Base-by-base conservation (phyloP, 306 rosid species). In the Sechiopsis laciniata region DNA sequence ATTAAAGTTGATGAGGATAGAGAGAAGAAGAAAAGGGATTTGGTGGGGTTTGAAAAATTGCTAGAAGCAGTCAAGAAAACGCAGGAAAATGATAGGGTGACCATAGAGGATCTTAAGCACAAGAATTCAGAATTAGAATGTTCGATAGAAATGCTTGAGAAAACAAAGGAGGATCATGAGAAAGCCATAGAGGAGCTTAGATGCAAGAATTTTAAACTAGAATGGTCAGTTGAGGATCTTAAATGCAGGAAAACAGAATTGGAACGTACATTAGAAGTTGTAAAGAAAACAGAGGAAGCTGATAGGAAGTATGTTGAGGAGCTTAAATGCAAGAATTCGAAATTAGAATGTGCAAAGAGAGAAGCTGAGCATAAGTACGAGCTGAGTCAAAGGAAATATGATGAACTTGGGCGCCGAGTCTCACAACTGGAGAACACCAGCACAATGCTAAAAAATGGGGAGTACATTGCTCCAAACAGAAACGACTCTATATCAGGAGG, bases 51-150 rank as follows among this genome's bases (percentile, higher is more conserved):
- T 19, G 74, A 82, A 61, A 72, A 59, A 21, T 51, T 72, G 55
- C n/a, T 82, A 8, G 76, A 71, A 70, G 32, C 50, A 45, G 60
- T 74, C 56, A 78, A 55, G 56, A 58, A 22, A 26, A 55, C n/a
- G 6, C 22, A 12, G 3, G 46, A 15, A 56, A 59, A 56, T 8
- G 73, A 76, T 13, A 71, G 54, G 8, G 20, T 12, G 15, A 22
- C 42, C 2, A 11, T 75, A 42, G 8, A n/a, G 6, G 72, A 60
- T 46, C 70, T 68, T 4, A 55, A 1, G 17, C 46, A 35, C 57
- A 58, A 64, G 57, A 63, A 19, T 6, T n/a, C n/a, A 5, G 83
- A 68, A 50, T 40, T 79, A 29, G 72, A 77, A 75, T 56, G 26
- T 8, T 75, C 59, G 7, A 77, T 42, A 1, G 59, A 13, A 29